Evolutionary conservation across 148 eudicot genomes (phyloP), one percentile per base, ranked within the genome.

Genomic region (Fagopyrum homotropicum): DNA sequence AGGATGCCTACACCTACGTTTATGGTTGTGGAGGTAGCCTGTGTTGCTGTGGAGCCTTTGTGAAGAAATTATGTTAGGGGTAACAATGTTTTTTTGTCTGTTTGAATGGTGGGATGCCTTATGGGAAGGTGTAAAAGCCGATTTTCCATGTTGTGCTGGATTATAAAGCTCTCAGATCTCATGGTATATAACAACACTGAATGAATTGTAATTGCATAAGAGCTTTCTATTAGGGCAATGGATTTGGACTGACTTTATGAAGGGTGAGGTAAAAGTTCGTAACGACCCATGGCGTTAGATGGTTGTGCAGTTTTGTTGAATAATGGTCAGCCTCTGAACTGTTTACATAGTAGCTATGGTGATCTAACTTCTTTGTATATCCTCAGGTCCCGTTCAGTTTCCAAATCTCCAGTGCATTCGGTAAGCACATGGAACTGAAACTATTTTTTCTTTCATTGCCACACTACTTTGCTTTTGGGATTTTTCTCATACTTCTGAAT

Each of bases 341-440:
- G 26, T 29, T 43, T 29, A 49, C 9, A 16, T 9, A 55, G 43
- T 44, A 45, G 61, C 45, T 9, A 4, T 61, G 47, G 22, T 26
- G 16, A 6, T 46, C 30, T 7, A 16, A 12, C 22, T 55, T 69
- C 40, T 35, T 55, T 9, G 15, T 29, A 30, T 63, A 73, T 76
- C 57, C 84, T 77, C 87, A 89, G 97, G 80, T 89, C 91, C 56
- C 82, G n/a, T 51, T 86, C 86, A 49, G 70, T 79, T 75, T 86
- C 89, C 50, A 70, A 77, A 26, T 85, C 90, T 35, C 88, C 85
- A 9, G 76, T 78, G 7, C 74, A 64, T 30, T 56, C 69, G 66
- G 83, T 80, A 48, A 80, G 83, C 73, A 9, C 16, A 51, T 9
- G n/a, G 7, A 59, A 43, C 14, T 26, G 5, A 6, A 61, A 11